Percentiles rank a stretch among this genome's conserved stretches.
These are phyloP conservation scores for Plenodomus biglobosus DNA, from an alignment of 2,329 filamentous ascomycete genomes.

Conservation along the genomic window DNA sequence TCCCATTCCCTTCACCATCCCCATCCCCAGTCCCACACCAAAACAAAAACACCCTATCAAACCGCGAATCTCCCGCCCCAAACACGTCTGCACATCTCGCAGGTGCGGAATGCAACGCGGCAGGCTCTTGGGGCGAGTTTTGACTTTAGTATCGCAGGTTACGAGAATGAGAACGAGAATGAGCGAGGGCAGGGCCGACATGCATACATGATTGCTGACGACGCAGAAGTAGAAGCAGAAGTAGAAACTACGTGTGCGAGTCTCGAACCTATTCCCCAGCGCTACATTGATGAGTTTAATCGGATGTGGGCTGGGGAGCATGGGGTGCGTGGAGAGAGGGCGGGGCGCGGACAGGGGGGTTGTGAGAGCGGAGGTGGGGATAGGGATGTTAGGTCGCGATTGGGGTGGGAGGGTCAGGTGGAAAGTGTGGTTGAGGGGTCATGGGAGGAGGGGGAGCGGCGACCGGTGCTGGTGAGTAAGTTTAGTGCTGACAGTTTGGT, in stretches of 20 bases:
- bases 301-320: conserved; percentile 6
- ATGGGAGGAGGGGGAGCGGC: neutral
- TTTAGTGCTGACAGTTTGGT: neutral
- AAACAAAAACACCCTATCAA: conserved; percentile 5
- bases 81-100: conserved; percentile 9
- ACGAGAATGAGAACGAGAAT: too few species aligned
- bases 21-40: too few species aligned
- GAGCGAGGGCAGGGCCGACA: too few species aligned
- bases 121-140: conserved; percentile 11
- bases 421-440: neutral
- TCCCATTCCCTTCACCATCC: neutral
- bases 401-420: too few species aligned
- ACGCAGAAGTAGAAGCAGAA: too few species aligned
- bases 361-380: too few species aligned
- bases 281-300: conserved; percentile 21
- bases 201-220: too few species aligned
- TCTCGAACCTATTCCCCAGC: conserved; percentile 7
- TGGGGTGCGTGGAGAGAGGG: neutral
- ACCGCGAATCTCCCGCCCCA: neutral
- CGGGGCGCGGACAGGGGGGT: too few species aligned
- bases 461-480: neutral
- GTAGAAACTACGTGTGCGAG: too few species aligned
- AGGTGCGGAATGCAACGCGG: conserved; percentile 15
- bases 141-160: conserved; percentile 8
- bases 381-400: too few species aligned